Evolutionary conservation across 805 yeast species (phyloP), one percentile per base, ranked within the genome.

Genomic region (Komagataella pseudopastoris): DNA sequence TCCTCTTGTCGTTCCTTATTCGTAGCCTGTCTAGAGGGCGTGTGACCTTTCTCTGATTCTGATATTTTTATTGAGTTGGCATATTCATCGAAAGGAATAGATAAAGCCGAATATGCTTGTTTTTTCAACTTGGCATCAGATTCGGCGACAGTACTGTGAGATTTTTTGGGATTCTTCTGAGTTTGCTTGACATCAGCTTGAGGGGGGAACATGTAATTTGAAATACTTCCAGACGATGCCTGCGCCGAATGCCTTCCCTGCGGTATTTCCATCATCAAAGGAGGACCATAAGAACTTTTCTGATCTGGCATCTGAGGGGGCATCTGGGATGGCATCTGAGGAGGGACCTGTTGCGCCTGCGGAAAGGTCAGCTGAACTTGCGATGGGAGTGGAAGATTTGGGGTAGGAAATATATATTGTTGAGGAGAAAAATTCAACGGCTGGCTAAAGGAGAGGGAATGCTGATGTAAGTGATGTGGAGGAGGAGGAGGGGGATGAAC

Each of bases 81-180:
- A 24, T 71, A 58, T 23, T 68, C 70, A 6, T 63, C 60, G 23
- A 70, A 59, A 3, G 74, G 69, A 5, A 63, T 56, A 8, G 61
- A 59, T 7, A 66, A 50, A 5, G 66, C 63, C 48, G 61, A 60
- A 20, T 63, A 61, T 10, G 76, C 76, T 22, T 70, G 51, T 44
- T 63, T 68, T 50, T 67, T 68, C 51, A 71, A 58, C 51, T 70
- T 71, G 6, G 56, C 56, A 52, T 70, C 74, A 30, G 39, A 30
- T 30, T 30, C 39, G 14, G 39, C 39, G 39, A 30, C 39, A 30
- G 39, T 30, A 14, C 14, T 30, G 5, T 30, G 39, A 7, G 39
- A 30, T 30, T 30, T 30, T 8, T 30, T 30, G 14, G 14, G 39
- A 14, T 30, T 12, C 3, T 30, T 30, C 39, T 30, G 39, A 4